Evolutionary conservation across 1,139 yeast species (phyloP).

Genomic region (Geotrichum cucujoidarum): DNA sequence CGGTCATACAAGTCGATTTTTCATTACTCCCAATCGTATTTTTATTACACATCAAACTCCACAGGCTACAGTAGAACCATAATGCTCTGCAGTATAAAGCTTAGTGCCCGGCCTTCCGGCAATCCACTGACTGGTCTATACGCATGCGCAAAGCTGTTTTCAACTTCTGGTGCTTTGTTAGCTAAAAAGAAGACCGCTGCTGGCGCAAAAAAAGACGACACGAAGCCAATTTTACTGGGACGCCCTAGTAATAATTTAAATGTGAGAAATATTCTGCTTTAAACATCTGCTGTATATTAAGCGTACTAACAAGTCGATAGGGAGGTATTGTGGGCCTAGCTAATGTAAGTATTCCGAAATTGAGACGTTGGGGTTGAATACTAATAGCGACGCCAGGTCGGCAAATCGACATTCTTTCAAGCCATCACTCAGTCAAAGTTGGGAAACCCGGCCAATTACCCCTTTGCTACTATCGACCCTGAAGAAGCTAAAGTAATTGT

Average conservation of each 20-base stretch:
- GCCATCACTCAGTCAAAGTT: conserved; percentile 74
- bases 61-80: too few species aligned
- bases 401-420: conserved; percentile 69
- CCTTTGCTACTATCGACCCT: conserved; percentile 95
- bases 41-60: too few species aligned
- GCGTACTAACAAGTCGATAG: conserved; percentile 11
- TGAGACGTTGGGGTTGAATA: not conserved
- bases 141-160: not conserved
- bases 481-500: conserved; percentile 94
- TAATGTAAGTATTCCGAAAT: conserved; percentile 39
- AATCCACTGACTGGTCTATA: not conserved
- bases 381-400: conserved; percentile 43
- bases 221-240: conserved; percentile 22
- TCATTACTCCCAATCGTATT: too few species aligned
- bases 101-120: too few species aligned
- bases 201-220: not conserved
- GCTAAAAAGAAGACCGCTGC: conserved; percentile 5
- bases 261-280: conserved; percentile 21
- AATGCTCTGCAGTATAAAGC: too few species aligned
- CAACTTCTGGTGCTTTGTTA: not conserved
- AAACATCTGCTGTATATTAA: not conserved
- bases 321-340: conserved; percentile 91
- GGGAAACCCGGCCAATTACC: conserved; percentile 96
- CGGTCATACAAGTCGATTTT: too few species aligned
- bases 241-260: conserved; percentile 57